These are phyloP conservation scores for Tilletia walkeri DNA, from an alignment of 1,284 basidiomycete species.

Conservation along the genomic window DNA sequence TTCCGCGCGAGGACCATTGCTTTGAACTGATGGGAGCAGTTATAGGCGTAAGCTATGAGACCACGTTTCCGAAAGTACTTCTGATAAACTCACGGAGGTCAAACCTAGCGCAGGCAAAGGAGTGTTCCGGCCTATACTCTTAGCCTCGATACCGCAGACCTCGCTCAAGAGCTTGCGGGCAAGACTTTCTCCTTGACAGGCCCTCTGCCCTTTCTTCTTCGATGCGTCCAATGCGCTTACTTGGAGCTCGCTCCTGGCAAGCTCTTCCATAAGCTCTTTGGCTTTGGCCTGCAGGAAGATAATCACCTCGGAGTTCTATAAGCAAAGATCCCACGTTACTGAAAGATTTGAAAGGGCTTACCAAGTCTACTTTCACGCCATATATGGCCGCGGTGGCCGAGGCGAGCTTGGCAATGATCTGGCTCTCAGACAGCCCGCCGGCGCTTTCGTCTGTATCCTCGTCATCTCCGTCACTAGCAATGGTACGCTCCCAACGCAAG, in stretches of 20 bases:
- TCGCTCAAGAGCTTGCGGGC: conserved; percentile 33
- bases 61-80: no score
- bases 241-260: background rate
- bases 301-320: no score
- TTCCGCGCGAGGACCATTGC: conserved; percentile 49
- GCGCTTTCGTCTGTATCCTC: conserved; percentile 21
- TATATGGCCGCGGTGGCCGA: background rate
- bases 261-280: background rate
- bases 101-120: conserved; percentile 50
- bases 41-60: background rate
- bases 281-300: background rate
- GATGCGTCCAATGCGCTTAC: background rate
- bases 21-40: conserved; percentile 26
- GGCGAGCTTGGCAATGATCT: background rate
- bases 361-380: background rate
- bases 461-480: conserved; percentile 26
- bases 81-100: conserved; percentile 31
- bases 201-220: no score
- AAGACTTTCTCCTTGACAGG: background rate
- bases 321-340: background rate
- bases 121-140: conserved; percentile 40
- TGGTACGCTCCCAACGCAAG: conserved; percentile 46
- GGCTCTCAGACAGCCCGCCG: conserved; percentile 19
- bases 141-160: conserved; percentile 38
- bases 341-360: background rate